Evolutionary conservation across 2,329 filamentous ascomycete species (phyloP).

Genomic region (Pseudopithomyces chartarum): DNA sequence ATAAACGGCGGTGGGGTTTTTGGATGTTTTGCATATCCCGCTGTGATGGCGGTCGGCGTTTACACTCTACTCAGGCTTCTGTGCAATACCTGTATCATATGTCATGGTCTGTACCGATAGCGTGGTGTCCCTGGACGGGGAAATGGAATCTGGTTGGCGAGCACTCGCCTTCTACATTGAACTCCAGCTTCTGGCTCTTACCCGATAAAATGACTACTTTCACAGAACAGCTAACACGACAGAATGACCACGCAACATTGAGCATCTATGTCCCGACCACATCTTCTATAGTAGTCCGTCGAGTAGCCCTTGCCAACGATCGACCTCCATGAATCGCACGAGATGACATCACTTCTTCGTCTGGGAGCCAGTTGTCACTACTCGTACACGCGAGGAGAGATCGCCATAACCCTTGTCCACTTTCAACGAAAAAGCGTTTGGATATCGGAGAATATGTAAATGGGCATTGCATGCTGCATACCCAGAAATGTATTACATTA

Average conservation of each 20-base stretch:
- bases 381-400: too few species aligned
- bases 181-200: neutral
- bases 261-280: neutral
- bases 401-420: too few species aligned
- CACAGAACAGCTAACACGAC: neutral
- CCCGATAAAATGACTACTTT: neutral
- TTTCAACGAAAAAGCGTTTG: too few species aligned
- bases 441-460: too few species aligned
- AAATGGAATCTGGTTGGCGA: slow-evolving; percentile 1
- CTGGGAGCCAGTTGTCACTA: too few species aligned
- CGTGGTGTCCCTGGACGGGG: slow-evolving; percentile 21
- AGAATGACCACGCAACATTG: neutral
- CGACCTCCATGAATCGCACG: too few species aligned
- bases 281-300: neutral
- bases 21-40: slow-evolving; percentile 38
- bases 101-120: slow-evolving; percentile 37
- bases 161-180: neutral
- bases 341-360: too few species aligned
- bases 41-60: slow-evolving; percentile 39
- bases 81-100: slow-evolving; percentile 42
- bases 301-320: neutral
- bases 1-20: slow-evolving; percentile 22
- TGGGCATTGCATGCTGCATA: too few species aligned
- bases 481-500: too few species aligned
- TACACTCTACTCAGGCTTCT: slow-evolving; percentile 42